A percentile compares a stretch with the other conserved stretches of the same genome.
Conservation (phyloP, 139 green algal species). For the Chlorella sp. region DNA sequence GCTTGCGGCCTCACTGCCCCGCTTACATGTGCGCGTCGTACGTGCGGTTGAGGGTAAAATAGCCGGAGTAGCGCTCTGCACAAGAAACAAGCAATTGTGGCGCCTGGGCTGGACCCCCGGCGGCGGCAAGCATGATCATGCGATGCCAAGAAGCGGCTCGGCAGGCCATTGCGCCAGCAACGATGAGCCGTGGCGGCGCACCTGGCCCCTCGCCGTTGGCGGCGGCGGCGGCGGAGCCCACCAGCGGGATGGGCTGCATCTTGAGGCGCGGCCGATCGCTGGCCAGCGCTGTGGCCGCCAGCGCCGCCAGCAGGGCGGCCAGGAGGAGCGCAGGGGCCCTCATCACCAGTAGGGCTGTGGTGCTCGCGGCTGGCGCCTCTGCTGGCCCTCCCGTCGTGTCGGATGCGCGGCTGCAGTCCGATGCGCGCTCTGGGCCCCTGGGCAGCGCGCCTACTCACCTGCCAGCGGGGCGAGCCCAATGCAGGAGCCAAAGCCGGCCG, state of each 20-base stretch:
- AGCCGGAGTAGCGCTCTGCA: constrained; percentile 57
- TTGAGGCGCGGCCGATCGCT: background rate
- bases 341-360: background rate
- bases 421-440: background rate
- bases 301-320: background rate
- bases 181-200: background rate
- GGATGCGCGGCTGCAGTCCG: too few species aligned
- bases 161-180: background rate
- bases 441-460: background rate
- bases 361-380: background rate
- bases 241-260: constrained; percentile 11
- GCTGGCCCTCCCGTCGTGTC: too few species aligned
- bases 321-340: background rate
- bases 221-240: background rate
- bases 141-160: too few species aligned
- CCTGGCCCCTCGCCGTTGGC: background rate
- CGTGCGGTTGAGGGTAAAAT: constrained; percentile 76
- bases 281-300: too few species aligned
- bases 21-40: constrained; percentile 73
- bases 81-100: too few species aligned
- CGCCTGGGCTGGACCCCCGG: too few species aligned
- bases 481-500: background rate
- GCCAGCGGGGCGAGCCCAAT: background rate
- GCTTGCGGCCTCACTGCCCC: too few species aligned
- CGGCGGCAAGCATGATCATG: too few species aligned